Evolutionary conservation across 1,284 basidiomycete genomes (phyloP).

Genomic region (Cryptococcus sp.): DNA sequence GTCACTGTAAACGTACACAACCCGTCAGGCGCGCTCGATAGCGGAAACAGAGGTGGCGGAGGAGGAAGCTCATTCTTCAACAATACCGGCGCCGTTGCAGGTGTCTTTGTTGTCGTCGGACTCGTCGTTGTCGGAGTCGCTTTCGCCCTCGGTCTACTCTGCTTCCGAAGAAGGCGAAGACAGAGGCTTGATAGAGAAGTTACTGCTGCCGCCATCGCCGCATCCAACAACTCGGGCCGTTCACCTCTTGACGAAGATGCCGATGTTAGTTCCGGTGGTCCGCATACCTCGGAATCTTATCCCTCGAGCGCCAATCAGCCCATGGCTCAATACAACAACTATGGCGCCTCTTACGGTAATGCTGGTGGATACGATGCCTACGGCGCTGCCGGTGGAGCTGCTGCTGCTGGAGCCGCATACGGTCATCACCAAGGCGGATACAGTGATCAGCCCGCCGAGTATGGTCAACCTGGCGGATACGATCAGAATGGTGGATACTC

Average conservation of each 20-base stretch:
- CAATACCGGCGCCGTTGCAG: constrained; percentile 48
- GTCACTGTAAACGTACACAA: constrained; percentile 45
- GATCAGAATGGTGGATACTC: constrained; percentile 4
- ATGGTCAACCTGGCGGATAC: not conserved
- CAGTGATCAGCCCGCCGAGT: not conserved
- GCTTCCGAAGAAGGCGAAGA: constrained; percentile 43
- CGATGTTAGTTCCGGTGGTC: constrained; percentile 26
- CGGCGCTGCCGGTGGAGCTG: constrained; percentile 7
- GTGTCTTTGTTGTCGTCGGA: constrained; percentile 50
- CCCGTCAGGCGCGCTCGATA: constrained; percentile 41
- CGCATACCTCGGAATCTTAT: constrained; percentile 35
- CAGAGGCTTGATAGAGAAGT: constrained; percentile 48
- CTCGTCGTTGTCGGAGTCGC: constrained; percentile 46
- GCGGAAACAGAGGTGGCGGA: constrained; percentile 24
- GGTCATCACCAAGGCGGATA: constrained; percentile 7
- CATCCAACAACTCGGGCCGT: constrained; percentile 25
- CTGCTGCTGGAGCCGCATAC: constrained; percentile 6
- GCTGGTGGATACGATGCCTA: constrained; percentile 47
- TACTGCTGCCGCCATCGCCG: constrained; percentile 48
- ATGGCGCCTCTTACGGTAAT: constrained; percentile 36
- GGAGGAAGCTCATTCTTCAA: constrained; percentile 43
- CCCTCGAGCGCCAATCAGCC: constrained; percentile 39
- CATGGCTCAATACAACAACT: constrained; percentile 47
- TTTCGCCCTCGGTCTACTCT: constrained; percentile 43
- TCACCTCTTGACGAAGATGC: constrained; percentile 48